Conservation (phyloP, 169 alveolate species). For the Eimeria maxima region DNA sequence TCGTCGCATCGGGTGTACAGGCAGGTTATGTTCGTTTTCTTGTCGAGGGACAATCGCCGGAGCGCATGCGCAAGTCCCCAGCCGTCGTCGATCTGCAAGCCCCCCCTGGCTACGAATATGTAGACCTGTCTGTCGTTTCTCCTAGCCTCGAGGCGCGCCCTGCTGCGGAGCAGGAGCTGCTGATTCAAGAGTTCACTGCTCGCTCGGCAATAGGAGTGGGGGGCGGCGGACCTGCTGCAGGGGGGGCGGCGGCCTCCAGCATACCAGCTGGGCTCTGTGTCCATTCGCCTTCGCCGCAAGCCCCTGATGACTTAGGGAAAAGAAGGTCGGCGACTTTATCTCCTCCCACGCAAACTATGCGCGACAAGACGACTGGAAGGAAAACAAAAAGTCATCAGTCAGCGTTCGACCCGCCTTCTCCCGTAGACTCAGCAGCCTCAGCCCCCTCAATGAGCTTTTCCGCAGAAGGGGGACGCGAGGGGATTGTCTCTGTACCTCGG, state of each 20-base stretch:
- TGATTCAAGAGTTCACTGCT: background rate
- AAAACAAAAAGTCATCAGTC: conserved; percentile 15
- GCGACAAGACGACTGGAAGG: background rate
- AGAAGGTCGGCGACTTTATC: conserved; percentile 22
- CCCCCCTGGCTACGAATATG: conserved; percentile 63
- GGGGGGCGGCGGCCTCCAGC: background rate
- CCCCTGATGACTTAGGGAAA: conserved; percentile 15
- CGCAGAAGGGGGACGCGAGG: background rate
- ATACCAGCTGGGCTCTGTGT: too few relatives aligned
- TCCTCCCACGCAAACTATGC: background rate
- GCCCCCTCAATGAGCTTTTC: background rate
- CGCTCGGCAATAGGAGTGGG: conserved; percentile 10
- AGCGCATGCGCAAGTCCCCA: background rate
- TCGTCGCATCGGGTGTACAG: conserved; percentile 7
- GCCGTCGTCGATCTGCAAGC: conserved; percentile 34
- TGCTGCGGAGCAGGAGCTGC: conserved; percentile 47
- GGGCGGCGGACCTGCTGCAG: background rate
- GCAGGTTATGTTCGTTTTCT: conserved; percentile 22
- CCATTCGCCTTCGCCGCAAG: background rate
- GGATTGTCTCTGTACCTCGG: background rate
- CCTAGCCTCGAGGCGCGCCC: conserved; percentile 28
- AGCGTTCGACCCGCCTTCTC: background rate
- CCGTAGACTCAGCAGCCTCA: conserved; percentile 44
- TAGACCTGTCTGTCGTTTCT: background rate
- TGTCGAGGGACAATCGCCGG: conserved; percentile 7